phyloP scores from a whole-genome alignment of 805 yeast species.

The Suhomyces prunicola region DNA sequence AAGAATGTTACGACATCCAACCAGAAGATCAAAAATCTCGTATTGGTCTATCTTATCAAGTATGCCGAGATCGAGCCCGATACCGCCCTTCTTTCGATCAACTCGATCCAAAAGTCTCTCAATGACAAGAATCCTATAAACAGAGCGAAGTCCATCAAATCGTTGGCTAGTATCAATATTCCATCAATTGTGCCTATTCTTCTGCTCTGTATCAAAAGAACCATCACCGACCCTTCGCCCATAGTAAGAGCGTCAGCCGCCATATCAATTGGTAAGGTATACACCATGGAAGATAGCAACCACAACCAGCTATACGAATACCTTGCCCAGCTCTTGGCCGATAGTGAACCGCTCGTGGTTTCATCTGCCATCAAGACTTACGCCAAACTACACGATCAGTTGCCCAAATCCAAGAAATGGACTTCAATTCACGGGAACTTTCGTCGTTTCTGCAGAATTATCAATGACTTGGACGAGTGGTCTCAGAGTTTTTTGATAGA shows the following conservation, averaged over 20 bases:
- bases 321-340: constrained; percentile 57
- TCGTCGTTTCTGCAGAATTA: constrained; percentile 50
- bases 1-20: constrained; percentile 73
- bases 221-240: constrained; percentile 68
- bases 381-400: constrained; percentile 45
- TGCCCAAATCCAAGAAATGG: constrained; percentile 38
- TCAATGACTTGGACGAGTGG: constrained; percentile 67
- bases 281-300: constrained; percentile 28
- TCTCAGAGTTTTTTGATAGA: constrained; percentile 59
- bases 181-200: constrained; percentile 80
- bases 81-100: constrained; percentile 83
- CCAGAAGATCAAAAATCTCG: constrained; percentile 67
- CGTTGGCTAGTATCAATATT: constrained; percentile 79
- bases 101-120: constrained; percentile 83
- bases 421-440: constrained; percentile 70
- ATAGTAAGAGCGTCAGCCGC: constrained; percentile 79
- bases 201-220: constrained; percentile 65
- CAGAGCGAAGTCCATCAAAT: constrained; percentile 71
- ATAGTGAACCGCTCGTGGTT: constrained; percentile 63
- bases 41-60: constrained; percentile 67
- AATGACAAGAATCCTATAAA: constrained; percentile 64
- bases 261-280: constrained; percentile 63
- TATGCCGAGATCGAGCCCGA: constrained; percentile 86
- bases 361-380: constrained; percentile 63
- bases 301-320: constrained; percentile 48